phyloP scores from a whole-genome alignment of 164 flowering plant species.

The Macadamia integrifolia region DNA sequence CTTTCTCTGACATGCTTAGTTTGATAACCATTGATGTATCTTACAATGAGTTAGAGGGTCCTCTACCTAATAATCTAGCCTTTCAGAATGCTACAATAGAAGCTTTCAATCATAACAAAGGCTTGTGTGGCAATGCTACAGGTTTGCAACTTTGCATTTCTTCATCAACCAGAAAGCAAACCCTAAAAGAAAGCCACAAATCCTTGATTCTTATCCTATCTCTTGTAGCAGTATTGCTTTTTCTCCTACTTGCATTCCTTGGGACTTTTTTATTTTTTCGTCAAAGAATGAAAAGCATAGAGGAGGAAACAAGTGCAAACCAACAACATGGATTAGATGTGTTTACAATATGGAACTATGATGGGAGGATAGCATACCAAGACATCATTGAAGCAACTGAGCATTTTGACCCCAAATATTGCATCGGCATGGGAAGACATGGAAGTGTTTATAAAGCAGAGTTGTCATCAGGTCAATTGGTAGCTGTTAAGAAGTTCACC shows the following conservation, averaged over 20 bases:
- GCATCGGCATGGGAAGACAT: slow-evolving; percentile 11
- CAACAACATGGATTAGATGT: neutral
- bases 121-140: slow-evolving; percentile 14
- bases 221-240: neutral
- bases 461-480: neutral
- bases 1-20: slow-evolving; percentile 1
- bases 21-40: slow-evolving; percentile 6
- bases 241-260: neutral
- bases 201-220: neutral
- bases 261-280: neutral
- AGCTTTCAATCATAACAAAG: slow-evolving; percentile 7
- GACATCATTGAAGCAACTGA: slow-evolving; percentile 6
- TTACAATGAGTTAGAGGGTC: slow-evolving; percentile 7
- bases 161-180: too few species aligned
- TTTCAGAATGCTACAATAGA: slow-evolving; percentile 1
- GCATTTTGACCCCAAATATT: slow-evolving; percentile 3
- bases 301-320: neutral
- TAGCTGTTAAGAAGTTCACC: slow-evolving; percentile 14
- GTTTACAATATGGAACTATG: slow-evolving; percentile 1
- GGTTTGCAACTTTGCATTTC: slow-evolving; percentile 4
- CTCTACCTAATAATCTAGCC: slow-evolving; percentile 1
- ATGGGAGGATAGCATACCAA: neutral
- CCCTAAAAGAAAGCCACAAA: neutral
- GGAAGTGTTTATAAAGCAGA: slow-evolving; percentile 11
- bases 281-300: neutral